These are phyloP conservation scores for Clohesyomyces aquaticus DNA, from an alignment of 495 filamentous ascomycete genomes.

Conservation along the genomic window DNA sequence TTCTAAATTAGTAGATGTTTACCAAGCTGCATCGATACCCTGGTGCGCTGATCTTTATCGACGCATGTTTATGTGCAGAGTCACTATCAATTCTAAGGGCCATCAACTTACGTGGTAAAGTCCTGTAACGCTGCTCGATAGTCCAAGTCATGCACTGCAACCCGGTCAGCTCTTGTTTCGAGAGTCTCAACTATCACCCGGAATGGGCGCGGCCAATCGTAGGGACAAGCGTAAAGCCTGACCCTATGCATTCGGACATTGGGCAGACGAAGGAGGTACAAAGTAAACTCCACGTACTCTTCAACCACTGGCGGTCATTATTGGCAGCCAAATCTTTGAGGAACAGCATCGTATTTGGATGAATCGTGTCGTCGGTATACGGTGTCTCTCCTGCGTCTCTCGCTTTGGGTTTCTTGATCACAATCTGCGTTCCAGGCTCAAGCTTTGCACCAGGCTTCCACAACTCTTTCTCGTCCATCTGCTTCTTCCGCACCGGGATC, in stretches of 20 bases:
- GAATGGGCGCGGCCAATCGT: too few species aligned
- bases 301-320: slow-evolving; percentile 82
- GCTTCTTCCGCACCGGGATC: slow-evolving; percentile 31
- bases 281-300: slow-evolving; percentile 55
- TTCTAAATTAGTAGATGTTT: too few species aligned
- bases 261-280: background rate
- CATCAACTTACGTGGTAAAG: slow-evolving; percentile 72
- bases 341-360: slow-evolving; percentile 82
- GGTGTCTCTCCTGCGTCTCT: slow-evolving; percentile 65
- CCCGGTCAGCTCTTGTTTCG: too few species aligned
- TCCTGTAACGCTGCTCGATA: slow-evolving; percentile 77
- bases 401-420: slow-evolving; percentile 72
- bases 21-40: too few species aligned
- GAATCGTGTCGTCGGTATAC: slow-evolving; percentile 71
- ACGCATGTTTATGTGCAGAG: too few species aligned
- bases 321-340: slow-evolving; percentile 73
- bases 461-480: slow-evolving; percentile 55
- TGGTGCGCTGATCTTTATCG: too few species aligned
- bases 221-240: too few species aligned
- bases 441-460: slow-evolving; percentile 63
- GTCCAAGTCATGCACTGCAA: slow-evolving; percentile 70
- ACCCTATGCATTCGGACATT: too few species aligned
- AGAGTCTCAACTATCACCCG: too few species aligned
- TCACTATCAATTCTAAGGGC: too few species aligned
- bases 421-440: slow-evolving; percentile 63